phyloP scores from a whole-genome alignment of 169 alveolate species.

The Eimeria falciformis region DNA sequence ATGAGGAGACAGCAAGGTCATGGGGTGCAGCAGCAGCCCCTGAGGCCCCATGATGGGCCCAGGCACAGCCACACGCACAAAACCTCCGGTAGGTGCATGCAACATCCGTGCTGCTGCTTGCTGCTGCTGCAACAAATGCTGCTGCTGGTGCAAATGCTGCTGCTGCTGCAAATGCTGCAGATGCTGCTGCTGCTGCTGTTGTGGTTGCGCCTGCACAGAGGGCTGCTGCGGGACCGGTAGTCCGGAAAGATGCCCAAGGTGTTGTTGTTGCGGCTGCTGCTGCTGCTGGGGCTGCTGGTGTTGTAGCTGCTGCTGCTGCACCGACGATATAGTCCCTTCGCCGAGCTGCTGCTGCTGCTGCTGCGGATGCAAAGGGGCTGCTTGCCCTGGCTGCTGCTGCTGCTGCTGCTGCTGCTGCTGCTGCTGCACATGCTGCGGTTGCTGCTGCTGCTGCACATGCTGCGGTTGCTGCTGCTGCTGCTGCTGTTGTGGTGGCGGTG shows the following conservation, averaged over 20 bases:
- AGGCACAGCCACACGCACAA: neutral
- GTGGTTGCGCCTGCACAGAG: neutral
- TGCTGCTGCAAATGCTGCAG: neutral
- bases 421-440: too few relatives aligned
- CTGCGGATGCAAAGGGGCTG: neutral
- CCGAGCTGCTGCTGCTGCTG: neutral
- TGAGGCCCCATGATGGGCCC: conserved; percentile 6
- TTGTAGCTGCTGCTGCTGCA: neutral
- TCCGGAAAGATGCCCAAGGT: neutral
- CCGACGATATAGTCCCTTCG: neutral
- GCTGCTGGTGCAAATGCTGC: conserved; percentile 51
- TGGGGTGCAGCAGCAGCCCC: conserved; percentile 19
- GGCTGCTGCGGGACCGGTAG: neutral
- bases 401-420: conserved; percentile 27
- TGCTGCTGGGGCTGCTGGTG: conserved; percentile 22
- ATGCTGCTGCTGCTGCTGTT: conserved; percentile 43
- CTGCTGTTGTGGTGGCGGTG: neutral
- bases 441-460: too few relatives aligned
- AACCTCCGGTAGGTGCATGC: neutral
- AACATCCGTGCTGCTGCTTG: neutral
- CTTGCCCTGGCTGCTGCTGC: conserved; percentile 10
- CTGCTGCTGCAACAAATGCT: neutral
- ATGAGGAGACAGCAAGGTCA: neutral
- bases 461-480: conserved; percentile 48
- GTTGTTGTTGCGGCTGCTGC: neutral